Percentiles rank a stretch among this genome's conserved stretches.
Conservation (phyloP, 495 filamentous ascomycete species). For the Physcia stellaris region DNA sequence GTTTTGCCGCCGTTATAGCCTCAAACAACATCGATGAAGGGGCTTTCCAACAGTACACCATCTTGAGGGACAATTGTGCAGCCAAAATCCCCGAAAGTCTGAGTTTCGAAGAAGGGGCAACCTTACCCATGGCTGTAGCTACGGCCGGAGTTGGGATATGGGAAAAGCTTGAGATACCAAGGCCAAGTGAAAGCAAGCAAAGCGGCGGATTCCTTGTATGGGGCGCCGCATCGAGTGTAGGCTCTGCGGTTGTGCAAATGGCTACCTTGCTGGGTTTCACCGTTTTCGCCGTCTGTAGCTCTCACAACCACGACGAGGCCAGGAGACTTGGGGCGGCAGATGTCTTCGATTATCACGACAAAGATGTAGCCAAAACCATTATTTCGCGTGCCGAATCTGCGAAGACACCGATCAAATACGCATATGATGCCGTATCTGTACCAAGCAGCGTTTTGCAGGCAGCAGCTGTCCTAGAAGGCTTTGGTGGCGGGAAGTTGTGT, state of each 20-base stretch:
- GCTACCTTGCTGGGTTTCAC: slow-evolving; percentile 20
- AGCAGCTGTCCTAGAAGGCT: slow-evolving; percentile 18
- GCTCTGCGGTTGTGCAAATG: slow-evolving; percentile 24
- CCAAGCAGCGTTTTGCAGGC: slow-evolving; percentile 9
- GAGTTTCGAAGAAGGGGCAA: slow-evolving; percentile 26
- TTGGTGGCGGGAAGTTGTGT: slow-evolving; percentile 24
- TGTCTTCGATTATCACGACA: slow-evolving; percentile 21
- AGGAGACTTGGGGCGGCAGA: slow-evolving; percentile 21
- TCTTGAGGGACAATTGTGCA: slow-evolving; percentile 16
- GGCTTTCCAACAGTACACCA: slow-evolving; percentile 22
- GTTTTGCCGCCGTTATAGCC: slow-evolving; percentile 11
- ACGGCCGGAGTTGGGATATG: slow-evolving; percentile 14
- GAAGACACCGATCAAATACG: slow-evolving; percentile 3
- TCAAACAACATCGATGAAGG: slow-evolving; percentile 14
- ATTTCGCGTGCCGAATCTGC: slow-evolving; percentile 16
- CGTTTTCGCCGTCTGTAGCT: slow-evolving; percentile 21
- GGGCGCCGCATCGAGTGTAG: slow-evolving; percentile 25
- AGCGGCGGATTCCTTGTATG: slow-evolving; percentile 22
- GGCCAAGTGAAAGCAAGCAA: slow-evolving; percentile 12
- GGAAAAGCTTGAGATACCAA: slow-evolving; percentile 9
- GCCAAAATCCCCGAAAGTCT: slow-evolving; percentile 26
- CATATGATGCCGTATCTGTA: slow-evolving; percentile 11
- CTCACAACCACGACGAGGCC: slow-evolving; percentile 23
- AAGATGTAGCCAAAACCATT: slow-evolving; percentile 20
- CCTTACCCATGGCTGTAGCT: slow-evolving; percentile 26